Evolutionary conservation across 148 eudicot species (phyloP).

Genomic region (Heliosperma pusillum): DNA sequence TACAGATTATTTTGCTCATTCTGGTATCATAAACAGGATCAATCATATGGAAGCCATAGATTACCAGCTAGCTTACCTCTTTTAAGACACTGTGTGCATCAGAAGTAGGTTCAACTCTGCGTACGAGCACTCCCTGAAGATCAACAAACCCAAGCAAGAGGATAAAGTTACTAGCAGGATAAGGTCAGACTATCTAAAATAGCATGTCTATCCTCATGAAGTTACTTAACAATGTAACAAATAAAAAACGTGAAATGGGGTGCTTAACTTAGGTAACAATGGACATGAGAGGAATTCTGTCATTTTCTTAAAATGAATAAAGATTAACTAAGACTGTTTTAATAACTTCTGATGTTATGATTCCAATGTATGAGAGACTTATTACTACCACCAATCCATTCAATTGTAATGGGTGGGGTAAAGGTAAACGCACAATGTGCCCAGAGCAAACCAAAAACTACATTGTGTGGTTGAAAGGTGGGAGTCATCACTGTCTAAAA

Average conservation of each 20-base stretch:
- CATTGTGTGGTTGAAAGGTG: not conserved
- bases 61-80: slow-evolving; percentile 52
- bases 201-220: not conserved
- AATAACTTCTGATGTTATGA: not conserved
- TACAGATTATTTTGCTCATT: not conserved
- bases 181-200: not conserved
- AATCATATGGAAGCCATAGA: not conserved
- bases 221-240: not conserved
- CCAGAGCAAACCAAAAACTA: not conserved
- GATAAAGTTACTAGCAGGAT: not conserved
- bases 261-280: not conserved
- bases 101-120: slow-evolving; percentile 89
- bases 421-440: not conserved
- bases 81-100: slow-evolving; percentile 71
- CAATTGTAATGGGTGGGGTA: not conserved
- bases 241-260: not conserved
- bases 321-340: not conserved
- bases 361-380: not conserved
- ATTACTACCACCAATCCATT: not conserved
- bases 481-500: not conserved
- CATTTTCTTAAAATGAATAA: not conserved
- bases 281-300: not conserved
- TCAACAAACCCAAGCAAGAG: slow-evolving; percentile 6
- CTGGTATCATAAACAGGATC: slow-evolving; percentile 1
- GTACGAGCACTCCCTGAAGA: slow-evolving; percentile 89